Base-by-base conservation (phyloP, 2,329 filamentous ascomycete genomes). In the Sporothrix phasma region DNA sequence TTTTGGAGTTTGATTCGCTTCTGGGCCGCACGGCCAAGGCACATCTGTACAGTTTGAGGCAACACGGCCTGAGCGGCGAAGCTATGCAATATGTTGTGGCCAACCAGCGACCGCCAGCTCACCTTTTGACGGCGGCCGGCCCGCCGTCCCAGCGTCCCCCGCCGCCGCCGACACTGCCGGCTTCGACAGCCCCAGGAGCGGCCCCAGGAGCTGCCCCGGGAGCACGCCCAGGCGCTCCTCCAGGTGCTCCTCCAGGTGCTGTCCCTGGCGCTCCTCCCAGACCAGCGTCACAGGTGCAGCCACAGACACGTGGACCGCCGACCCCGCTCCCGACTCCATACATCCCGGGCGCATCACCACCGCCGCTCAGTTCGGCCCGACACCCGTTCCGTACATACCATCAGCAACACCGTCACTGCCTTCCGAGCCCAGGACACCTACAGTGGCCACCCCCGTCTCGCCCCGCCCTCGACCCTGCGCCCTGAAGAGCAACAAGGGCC, bases 1-100 rank as follows among this genome's bases (percentile, higher is more conserved):
- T 64, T 31, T 24, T 64, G 29, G 63, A 61, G 56, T 60, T 60
- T 46, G 53, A 29, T 2, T 64, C 62, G 13, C 43, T 64, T 22
- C 31, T 64, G 39, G 62, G 62, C 31, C 47, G 34, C 43, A 41
- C 62, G n/a, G 62, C 60, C 45, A 62, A 43, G 46, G 53, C 53
- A 34, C 60, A 64, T 34, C 62, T 53, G 4, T 64, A 64, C 34
- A 59, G 54, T n/a, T 22, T 64, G 41, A 53, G 43, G 43, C 53
- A 34, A 15, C 39, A 59, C 24, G 43, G 53, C 5, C 53, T 64
- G 17, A 29, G 43, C 26, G 54, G 45, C 19, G 62, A 59, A 2
- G 62, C 34, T 8, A 64, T 64, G 62, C 62, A 59, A 43, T 39
- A 64, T 19, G 45, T 64, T 5, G 54, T 64, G 24, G 43, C 37